Evolutionary conservation across 1,284 basidiomycete species (phyloP).

Genomic region (Trichosporon ovoides): DNA sequence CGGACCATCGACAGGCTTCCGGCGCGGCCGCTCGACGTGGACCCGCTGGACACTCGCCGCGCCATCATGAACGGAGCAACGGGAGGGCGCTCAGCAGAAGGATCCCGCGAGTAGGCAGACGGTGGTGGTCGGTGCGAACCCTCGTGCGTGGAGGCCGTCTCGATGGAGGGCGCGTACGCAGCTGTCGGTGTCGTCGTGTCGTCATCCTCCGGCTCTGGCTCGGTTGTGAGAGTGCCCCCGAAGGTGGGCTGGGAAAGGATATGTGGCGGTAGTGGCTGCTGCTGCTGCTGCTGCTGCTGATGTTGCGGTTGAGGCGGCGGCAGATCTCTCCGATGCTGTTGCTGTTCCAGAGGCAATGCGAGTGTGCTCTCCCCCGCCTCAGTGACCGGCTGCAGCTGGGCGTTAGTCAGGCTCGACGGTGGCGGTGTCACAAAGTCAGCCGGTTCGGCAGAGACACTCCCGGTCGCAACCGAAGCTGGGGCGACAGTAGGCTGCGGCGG

Average conservation of each 20-base stretch:
- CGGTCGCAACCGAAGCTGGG: neutral
- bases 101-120: neutral
- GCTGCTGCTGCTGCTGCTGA: neutral
- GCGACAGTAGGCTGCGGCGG: neutral
- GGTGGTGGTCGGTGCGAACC: neutral
- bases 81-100: neutral
- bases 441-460: neutral
- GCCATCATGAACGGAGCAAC: conserved; percentile 12
- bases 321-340: conserved; percentile 17
- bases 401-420: neutral
- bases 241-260: neutral
- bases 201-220: neutral
- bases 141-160: neutral
- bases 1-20: conserved; percentile 41
- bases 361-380: conserved; percentile 15
- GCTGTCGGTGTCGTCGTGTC: neutral
- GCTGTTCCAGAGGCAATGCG: conserved; percentile 1
- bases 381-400: conserved; percentile 1
- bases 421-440: neutral
- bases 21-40: conserved; percentile 31
- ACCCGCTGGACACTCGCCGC: conserved; percentile 22
- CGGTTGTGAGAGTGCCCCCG: neutral
- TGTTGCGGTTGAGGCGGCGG: neutral
- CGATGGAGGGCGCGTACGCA: neutral
- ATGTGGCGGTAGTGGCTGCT: neutral